phyloP scores from a whole-genome alignment of 306 rosid species.

The Cicer chorassanicum region DNA sequence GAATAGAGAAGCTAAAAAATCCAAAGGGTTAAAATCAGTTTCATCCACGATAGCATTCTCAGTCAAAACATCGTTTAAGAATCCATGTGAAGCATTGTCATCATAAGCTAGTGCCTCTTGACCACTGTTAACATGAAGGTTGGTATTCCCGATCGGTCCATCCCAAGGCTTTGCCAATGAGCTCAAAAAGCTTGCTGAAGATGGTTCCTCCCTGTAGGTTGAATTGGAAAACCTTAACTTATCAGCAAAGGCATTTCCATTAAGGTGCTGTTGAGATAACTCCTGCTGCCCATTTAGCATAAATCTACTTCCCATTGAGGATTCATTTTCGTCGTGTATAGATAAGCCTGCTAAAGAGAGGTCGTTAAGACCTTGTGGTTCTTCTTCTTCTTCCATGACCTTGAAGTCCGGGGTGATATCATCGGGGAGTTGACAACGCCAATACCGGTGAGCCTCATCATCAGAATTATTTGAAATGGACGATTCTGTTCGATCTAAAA shows the following conservation, averaged over 20 bases:
- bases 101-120: conserved; percentile 64
- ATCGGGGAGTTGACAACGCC: conserved; percentile 98
- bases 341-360: conserved; percentile 80
- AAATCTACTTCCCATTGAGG: conserved; percentile 63
- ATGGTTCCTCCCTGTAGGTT: conserved; percentile 65
- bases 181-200: conserved; percentile 62
- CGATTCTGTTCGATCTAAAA: conserved; percentile 84
- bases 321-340: conserved; percentile 66
- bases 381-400: conserved; percentile 75
- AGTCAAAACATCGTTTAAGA: conserved; percentile 63
- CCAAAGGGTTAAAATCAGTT: conserved; percentile 70
- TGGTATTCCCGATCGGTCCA: conserved; percentile 57
- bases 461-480: conserved; percentile 83
- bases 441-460: conserved; percentile 88
- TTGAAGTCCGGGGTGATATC: conserved; percentile 97
- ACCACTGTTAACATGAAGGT: conserved; percentile 57
- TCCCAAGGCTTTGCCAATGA: conserved; percentile 78
- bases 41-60: conserved; percentile 70
- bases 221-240: conserved; percentile 69
- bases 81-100: conserved; percentile 66
- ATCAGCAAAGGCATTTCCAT: conserved; percentile 65
- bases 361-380: conserved; percentile 65
- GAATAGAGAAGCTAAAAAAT: conserved; percentile 80
- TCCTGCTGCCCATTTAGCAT: conserved; percentile 65
- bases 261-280: conserved; percentile 50